Evolutionary conservation across 1,284 basidiomycete genomes (phyloP), one percentile per base, ranked within the genome.

Genomic region (Rhodotorula sp.): DNA sequence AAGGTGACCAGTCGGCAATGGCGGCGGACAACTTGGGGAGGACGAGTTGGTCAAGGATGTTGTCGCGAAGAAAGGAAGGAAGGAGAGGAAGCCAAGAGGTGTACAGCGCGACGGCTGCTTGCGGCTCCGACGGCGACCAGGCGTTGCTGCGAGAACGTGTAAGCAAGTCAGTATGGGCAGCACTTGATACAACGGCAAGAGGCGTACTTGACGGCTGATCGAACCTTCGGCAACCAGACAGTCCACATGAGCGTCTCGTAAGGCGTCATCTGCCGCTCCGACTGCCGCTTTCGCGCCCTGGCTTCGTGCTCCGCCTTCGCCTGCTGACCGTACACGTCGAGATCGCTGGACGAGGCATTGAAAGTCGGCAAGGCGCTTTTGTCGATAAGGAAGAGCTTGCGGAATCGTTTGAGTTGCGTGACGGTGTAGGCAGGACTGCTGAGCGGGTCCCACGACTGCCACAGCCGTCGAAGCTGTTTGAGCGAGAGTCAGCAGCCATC

Each of bases 171-270:
- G 15, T 24, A 37, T 22, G n/a, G 56, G 31, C 15, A n/a, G n/a
- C n/a, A n/a, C n/a, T n/a, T n/a, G n/a, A n/a, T n/a, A n/a, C n/a
- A n/a, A n/a, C n/a, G n/a, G n/a, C 5, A 10, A 34, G 34, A 80
- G 40, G 40, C 83, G 74, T 67, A 84, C 83, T 96, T 96, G 80
- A 96, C 87, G 15, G 87, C 85, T 0, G 90, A 90, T 40, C 96
- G 88, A n/a, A 99, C 88, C 80, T 87, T 89, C 0, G 96, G 96
- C 31, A 99, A 83, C 95, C 94, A 99, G 11, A 90, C 83, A 71
- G 89, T 90, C 94, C 95, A 99, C 24, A 99, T 81, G 28, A 99
- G 83, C 66, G 89, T 90, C 79, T 99, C 95, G 80, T 91, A 99
- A 0, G 96, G 89, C 9, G 94, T 94, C 96, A 99, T 99, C 1